Percentiles rank a stretch among this genome's conserved stretches.
Evolutionary conservation across 2,329 filamentous ascomycete genomes (phyloP).

Genomic region (Rutstroemia sp.): DNA sequence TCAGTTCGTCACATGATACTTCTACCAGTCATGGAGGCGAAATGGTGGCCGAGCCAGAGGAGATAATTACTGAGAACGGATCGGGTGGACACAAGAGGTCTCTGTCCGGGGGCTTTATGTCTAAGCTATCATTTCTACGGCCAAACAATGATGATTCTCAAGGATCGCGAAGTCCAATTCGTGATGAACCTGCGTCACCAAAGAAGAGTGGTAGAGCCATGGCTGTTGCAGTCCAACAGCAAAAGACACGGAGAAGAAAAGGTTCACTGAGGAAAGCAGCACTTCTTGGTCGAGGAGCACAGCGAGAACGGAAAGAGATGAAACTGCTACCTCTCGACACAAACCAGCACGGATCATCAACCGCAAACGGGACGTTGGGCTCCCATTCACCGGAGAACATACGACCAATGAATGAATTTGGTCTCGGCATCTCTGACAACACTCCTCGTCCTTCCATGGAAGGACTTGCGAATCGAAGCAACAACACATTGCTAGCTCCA

Average conservation of each 20-base stretch:
- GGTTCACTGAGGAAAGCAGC: slow-evolving; percentile 85
- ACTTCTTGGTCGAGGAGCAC: slow-evolving; percentile 66
- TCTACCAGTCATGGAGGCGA: background rate
- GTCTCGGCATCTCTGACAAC: slow-evolving; percentile 41
- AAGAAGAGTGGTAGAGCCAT: slow-evolving; percentile 28
- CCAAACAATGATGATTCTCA: slow-evolving; percentile 34
- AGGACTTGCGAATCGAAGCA: slow-evolving; percentile 34
- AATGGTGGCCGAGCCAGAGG: slow-evolving; percentile 4
- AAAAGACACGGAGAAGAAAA: slow-evolving; percentile 60
- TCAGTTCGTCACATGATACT: background rate
- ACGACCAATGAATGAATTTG: slow-evolving; percentile 28
- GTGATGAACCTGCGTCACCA: slow-evolving; percentile 23
- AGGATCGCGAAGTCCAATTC: slow-evolving; percentile 23
- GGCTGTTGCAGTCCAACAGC: slow-evolving; percentile 35
- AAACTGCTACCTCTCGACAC: slow-evolving; percentile 31
- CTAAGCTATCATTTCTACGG: slow-evolving; percentile 63
- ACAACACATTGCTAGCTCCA: slow-evolving; percentile 20
- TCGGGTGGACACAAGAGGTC: slow-evolving; percentile 38
- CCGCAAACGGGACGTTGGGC: slow-evolving; percentile 13
- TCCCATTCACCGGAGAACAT: slow-evolving; percentile 23
- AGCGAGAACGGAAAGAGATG: slow-evolving; percentile 49
- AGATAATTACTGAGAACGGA: background rate
- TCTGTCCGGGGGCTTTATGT: slow-evolving; percentile 51
- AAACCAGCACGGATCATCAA: slow-evolving; percentile 19
- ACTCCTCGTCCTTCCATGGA: slow-evolving; percentile 41